phyloP scores from a whole-genome alignment of 2,329 filamentous ascomycete genomes.

The Stemphylium lycopersici region DNA sequence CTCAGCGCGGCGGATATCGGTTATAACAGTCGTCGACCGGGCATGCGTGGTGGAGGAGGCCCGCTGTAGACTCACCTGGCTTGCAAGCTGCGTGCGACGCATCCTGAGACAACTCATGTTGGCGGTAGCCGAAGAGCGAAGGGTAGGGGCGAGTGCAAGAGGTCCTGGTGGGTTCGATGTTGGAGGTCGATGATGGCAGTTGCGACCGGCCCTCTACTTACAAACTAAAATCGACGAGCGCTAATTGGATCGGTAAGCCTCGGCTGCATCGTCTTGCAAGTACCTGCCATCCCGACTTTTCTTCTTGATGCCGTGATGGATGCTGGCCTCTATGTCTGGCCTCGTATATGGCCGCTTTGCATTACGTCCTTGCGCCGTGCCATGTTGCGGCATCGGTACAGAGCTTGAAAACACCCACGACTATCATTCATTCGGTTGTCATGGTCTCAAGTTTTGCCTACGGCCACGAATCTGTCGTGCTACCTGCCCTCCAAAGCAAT shows the following conservation, averaged over 20 bases:
- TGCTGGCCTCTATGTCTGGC: slow-evolving; percentile 9
- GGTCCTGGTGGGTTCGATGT: slow-evolving; percentile 31
- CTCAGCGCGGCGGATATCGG: slow-evolving; percentile 35
- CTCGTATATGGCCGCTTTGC: not conserved
- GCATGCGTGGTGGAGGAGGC: slow-evolving; percentile 17
- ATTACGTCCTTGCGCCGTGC: not conserved
- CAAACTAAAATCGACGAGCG: slow-evolving; percentile 23
- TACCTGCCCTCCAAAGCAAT: not conserved
- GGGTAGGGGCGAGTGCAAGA: slow-evolving; percentile 26
- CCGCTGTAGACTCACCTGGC: slow-evolving; percentile 42
- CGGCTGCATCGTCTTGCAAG: slow-evolving; percentile 30
- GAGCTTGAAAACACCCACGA: not conserved
- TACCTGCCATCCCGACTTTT: slow-evolving; percentile 33
- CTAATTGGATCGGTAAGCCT: slow-evolving; percentile 41
- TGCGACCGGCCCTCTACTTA: slow-evolving; percentile 22
- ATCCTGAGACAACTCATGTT: slow-evolving; percentile 50
- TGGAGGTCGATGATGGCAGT: slow-evolving; percentile 34
- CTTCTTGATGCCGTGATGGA: slow-evolving; percentile 25
- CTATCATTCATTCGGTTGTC: not conserved
- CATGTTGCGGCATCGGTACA: not conserved
- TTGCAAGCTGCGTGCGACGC: slow-evolving; percentile 47
- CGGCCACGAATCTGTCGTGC: not conserved
- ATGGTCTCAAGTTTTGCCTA: not conserved
- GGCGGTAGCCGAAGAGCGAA: slow-evolving; percentile 38
- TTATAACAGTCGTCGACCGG: slow-evolving; percentile 14